Conservation (phyloP, 108 stramenopile genomes). For the Cyclotella distinguenda region DNA sequence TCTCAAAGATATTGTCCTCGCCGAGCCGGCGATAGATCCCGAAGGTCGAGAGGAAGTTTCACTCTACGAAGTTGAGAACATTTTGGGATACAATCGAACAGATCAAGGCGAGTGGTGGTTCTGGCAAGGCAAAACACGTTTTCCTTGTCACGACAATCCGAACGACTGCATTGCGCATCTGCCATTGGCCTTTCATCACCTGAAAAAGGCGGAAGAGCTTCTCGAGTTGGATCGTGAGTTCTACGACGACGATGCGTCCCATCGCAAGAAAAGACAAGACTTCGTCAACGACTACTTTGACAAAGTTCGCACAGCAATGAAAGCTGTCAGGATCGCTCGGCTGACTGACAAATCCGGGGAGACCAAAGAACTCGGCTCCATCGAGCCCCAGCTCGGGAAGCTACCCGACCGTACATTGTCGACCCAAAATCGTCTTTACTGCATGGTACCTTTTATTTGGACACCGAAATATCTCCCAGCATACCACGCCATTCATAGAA, state of each 20-base stretch:
- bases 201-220: slow-evolving; percentile 13
- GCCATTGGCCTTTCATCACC: slow-evolving; percentile 33
- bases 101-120: slow-evolving; percentile 40
- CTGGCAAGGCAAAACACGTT: slow-evolving; percentile 28
- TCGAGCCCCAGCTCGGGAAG: background rate
- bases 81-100: slow-evolving; percentile 28
- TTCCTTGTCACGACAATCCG: slow-evolving; percentile 26
- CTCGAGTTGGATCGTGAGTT: slow-evolving; percentile 39
- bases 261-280: background rate
- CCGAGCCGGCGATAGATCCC: slow-evolving; percentile 25
- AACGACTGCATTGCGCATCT: slow-evolving; percentile 32
- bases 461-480: slow-evolving; percentile 14
- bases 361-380: background rate
- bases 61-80: slow-evolving; percentile 11
- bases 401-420: background rate
- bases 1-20: slow-evolving; percentile 19
- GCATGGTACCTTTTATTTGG: slow-evolving; percentile 46
- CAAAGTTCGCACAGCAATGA: slow-evolving; percentile 28
- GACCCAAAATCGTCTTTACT: slow-evolving; percentile 23
- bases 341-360: background rate
- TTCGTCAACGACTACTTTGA: slow-evolving; percentile 27
- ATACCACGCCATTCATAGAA: slow-evolving; percentile 31
- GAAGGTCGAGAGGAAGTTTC: slow-evolving; percentile 29
- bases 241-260: slow-evolving; percentile 10
- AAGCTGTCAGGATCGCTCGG: background rate